Evolutionary conservation across 352 stramenopile genomes (phyloP), one percentile per base, ranked within the genome.

Genomic region (Pythium phragmitis): DNA sequence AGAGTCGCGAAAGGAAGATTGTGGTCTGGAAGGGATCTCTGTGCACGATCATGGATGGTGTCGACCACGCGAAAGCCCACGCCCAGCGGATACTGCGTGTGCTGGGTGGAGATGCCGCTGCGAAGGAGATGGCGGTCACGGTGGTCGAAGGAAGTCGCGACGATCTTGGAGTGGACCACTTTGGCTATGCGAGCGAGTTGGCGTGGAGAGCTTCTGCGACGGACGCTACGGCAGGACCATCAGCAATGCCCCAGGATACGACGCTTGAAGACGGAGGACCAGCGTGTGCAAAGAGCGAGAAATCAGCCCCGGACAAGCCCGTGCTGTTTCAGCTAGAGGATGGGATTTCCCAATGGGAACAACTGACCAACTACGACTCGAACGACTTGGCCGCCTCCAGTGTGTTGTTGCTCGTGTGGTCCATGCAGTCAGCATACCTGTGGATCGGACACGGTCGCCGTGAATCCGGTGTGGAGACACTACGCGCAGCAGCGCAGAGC

Each of bases 351-450:
- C 48, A 67, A n/a, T 90, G 81, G 81, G 81, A 87, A 13, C 65
- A 65, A 26, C 13, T 90, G 45, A 76, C 63, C n/a, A 74, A 87
- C 16, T 90, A 90, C 43, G 76, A 87, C 54, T 85, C 79, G 0
- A 73, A 90, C 42, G 81, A 90, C 42, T 55, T 90, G 14, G 76
- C 63, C 7, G 17, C 66, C 12, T 60, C 62, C 6, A 64, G 63
- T 28, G 67, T 62, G 4, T 76, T 83, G n/a, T 19, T 90, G 53
- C 65, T 90, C 14, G 34, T 54, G 11, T 13, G 26, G 6, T 4
- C 41, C 0, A 30, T 30, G 26, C 34, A 3, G 16, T 57, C 48
- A 30, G 67, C 45, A 33, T 89, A 65, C 36, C 45, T 87, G 13
- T 89, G 80, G 80, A 55, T 87, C 33, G 78, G 80, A 12, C 37